phyloP scores from a whole-genome alignment of 331 rosid species.

The Arachis monticola region DNA sequence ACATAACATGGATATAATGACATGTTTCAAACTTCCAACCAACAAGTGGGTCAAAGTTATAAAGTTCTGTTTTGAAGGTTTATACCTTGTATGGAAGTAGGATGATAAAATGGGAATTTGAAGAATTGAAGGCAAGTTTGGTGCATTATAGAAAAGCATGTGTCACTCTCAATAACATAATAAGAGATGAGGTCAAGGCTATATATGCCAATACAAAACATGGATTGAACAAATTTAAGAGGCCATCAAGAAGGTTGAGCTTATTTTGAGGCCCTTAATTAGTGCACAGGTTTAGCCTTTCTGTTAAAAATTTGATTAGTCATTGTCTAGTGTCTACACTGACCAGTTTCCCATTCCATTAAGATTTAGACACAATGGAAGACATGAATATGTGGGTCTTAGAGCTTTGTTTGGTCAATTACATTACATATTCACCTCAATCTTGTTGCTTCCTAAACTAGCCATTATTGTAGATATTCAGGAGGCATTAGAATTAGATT shows the following conservation, averaged over 20 bases:
- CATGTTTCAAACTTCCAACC: not conserved
- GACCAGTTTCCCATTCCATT: slow-evolving; percentile 37
- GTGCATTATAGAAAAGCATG: too few relatives aligned
- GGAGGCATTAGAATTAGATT: not conserved
- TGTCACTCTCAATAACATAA: too few relatives aligned
- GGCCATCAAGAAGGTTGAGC: slow-evolving; percentile 14
- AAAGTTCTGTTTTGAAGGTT: not conserved
- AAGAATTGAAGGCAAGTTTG: too few relatives aligned
- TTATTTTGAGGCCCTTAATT: slow-evolving; percentile 32
- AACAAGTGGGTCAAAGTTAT: slow-evolving; percentile 27
- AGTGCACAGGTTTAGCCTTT: slow-evolving; percentile 1
- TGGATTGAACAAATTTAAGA: slow-evolving; percentile 13
- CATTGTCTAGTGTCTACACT: slow-evolving; percentile 43
- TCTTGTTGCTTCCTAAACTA: slow-evolving; percentile 21
- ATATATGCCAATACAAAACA: not conserved
- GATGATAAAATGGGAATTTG: not conserved
- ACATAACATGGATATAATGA: too few relatives aligned
- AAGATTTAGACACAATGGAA: slow-evolving; percentile 6
- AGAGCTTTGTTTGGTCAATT: slow-evolving; percentile 27
- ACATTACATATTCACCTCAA: slow-evolving; percentile 9
- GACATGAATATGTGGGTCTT: slow-evolving; percentile 33
- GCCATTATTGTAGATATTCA: slow-evolving; percentile 10
- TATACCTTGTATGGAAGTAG: not conserved
- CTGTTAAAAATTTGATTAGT: slow-evolving; percentile 39
- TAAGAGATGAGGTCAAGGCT: too few relatives aligned